Base-by-base conservation (phyloP, 1,139 yeast genomes). In the Debaryomyces fabryi region DNA sequence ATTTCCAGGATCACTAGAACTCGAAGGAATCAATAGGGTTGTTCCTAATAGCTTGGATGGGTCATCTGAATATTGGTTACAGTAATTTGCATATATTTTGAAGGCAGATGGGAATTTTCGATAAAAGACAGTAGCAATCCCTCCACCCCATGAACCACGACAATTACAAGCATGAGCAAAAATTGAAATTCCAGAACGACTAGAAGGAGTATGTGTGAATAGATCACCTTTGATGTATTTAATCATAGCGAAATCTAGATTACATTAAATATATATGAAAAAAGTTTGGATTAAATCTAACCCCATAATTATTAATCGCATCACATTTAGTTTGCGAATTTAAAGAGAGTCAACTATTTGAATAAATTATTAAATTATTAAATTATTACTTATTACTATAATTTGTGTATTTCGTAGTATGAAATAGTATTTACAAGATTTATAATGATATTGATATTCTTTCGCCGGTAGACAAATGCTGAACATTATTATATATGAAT, bases 91-190 rank as follows among this genome's bases (percentile, higher is more conserved):
- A 61, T 87, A 85, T 8, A 56, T 49, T 39, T 59, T 54, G 55
- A 77, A 83, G 1, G 89, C 75, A 6, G 68, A 58, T 1, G 88
- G 89, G 59, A 72, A 86, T 46, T 71, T 62, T 25, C 57, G 53
- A 32, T 72, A 71, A 60, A 87, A 82, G 7, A 65, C 71, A 2
- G 71, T 71, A 0, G 92, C 93, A 2, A 89, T 81, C 0, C 96
- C 96, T 0, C 88, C 93, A 3, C 96, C 95, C 96, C 96, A 89
- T 0, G 76, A 62, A 0, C 96, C 96, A 30, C 76, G 72, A 46
- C 91, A 84, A 59, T 89, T 89, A 60, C 96, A 89, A 0, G 96
- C 85, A 62, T 89, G 96, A 1, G 85, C 86, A 9, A 82, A 65
- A 2, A 85, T 65, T 0, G 79, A 52, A 6, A 69, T 68, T 0